A percentile compares a stretch with the other conserved stretches of the same genome.
Conservation (phyloP, 352 stramenopile genomes). For the Phytophthora pluvialis region DNA sequence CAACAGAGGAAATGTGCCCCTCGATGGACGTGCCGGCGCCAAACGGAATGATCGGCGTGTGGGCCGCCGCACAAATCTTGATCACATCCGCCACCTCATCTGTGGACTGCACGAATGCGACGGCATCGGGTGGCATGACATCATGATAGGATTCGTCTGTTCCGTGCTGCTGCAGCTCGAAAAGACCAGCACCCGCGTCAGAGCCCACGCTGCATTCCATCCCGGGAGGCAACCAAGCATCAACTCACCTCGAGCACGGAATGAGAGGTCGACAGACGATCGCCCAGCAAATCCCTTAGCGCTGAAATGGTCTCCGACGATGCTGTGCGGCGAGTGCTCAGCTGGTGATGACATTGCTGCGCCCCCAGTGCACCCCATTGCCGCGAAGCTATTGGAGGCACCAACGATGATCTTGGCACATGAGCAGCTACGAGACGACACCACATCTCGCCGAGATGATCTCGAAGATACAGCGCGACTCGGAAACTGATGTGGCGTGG, state of each 20-base stretch:
- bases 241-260: slow-evolving; percentile 48
- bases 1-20: slow-evolving; percentile 91
- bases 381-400: not conserved
- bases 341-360: not conserved
- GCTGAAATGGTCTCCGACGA: slow-evolving; percentile 50
- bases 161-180: slow-evolving; percentile 67
- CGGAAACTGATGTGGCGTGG: slow-evolving; percentile 9
- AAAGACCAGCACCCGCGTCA: not conserved
- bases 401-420: not conserved
- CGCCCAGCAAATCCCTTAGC: slow-evolving; percentile 56
- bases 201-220: not conserved
- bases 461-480: slow-evolving; percentile 1
- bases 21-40: slow-evolving; percentile 92
- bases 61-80: slow-evolving; percentile 75
- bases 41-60: slow-evolving; percentile 94
- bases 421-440: slow-evolving; percentile 1
- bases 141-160: slow-evolving; percentile 91
- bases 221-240: not conserved
- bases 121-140: slow-evolving; percentile 75
- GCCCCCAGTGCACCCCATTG: not conserved
- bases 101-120: slow-evolving; percentile 82
- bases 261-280: slow-evolving; percentile 63
- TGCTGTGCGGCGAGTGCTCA: slow-evolving; percentile 39
- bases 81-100: slow-evolving; percentile 90
- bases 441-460: slow-evolving; percentile 15